Conservation (phyloP, 164 flowering plant genomes). For the Hamamelis virginiana region DNA sequence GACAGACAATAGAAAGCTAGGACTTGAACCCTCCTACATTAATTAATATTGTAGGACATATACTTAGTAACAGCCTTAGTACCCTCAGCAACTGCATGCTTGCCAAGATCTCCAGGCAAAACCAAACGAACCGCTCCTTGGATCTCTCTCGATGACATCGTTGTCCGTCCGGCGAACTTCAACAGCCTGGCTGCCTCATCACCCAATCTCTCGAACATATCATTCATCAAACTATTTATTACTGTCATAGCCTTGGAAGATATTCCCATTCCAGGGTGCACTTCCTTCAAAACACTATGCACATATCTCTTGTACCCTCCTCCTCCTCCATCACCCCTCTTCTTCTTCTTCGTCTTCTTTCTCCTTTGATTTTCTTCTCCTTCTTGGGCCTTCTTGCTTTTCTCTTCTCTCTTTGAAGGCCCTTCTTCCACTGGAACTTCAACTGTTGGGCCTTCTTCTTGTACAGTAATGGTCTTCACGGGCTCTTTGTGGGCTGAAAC, state of each 20-base stretch:
- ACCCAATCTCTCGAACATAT: slow-evolving; percentile 83
- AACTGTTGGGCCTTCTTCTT: slow-evolving; percentile 8
- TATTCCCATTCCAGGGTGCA: slow-evolving; percentile 67
- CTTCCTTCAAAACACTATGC: slow-evolving; percentile 72
- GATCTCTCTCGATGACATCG: slow-evolving; percentile 73
- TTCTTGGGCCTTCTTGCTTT: slow-evolving; percentile 5
- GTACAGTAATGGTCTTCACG: slow-evolving; percentile 3
- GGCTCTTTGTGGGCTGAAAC: no score
- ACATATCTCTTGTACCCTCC: slow-evolving; percentile 62
- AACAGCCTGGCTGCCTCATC: slow-evolving; percentile 52
- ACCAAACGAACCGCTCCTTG: slow-evolving; percentile 76
- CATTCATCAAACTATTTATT: slow-evolving; percentile 61
- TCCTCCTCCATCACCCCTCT: slow-evolving; percentile 10
- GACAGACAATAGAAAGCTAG: no score
- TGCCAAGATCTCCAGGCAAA: slow-evolving; percentile 79
- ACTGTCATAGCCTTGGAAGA: slow-evolving; percentile 67
- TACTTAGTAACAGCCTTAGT: slow-evolving; percentile 64
- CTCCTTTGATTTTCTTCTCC: slow-evolving; percentile 14
- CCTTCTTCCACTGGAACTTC: not conserved
- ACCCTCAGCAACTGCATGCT: slow-evolving; percentile 84
- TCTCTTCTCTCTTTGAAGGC: slow-evolving; percentile 4
- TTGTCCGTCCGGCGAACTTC: slow-evolving; percentile 35
- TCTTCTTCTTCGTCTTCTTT: slow-evolving; percentile 12
- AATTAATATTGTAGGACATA: slow-evolving; percentile 7
- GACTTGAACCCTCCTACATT: not conserved